A percentile compares a stretch with the other conserved stretches of the same genome.
Evolutionary conservation across 331 rosid species (phyloP).

Genomic region (Phaseolus coccineus): DNA sequence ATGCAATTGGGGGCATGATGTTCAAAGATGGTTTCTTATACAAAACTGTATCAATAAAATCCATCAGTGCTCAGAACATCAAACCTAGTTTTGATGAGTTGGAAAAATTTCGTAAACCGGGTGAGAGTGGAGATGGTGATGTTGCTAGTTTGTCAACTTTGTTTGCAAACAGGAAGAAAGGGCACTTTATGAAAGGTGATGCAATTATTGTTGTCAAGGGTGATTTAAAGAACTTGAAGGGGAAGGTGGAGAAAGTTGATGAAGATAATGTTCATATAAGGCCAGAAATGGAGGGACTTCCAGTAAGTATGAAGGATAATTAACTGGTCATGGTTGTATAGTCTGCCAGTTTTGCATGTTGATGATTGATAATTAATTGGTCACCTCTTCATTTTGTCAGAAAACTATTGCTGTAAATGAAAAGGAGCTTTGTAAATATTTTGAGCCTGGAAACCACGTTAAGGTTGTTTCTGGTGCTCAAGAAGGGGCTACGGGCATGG

Average conservation of each 20-base stretch:
- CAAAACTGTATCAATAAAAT: conserved; percentile 89
- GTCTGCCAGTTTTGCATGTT: conserved; percentile 23
- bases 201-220: conserved; percentile 91
- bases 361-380: conserved; percentile 35
- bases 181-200: conserved; percentile 98
- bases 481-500: conserved; percentile 99
- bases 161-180: conserved; percentile 94
- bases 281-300: conserved; percentile 89
- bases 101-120: conserved; percentile 90
- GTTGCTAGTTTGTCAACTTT: conserved; percentile 86
- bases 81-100: conserved; percentile 95
- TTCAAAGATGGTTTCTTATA: conserved; percentile 96
- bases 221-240: conserved; percentile 89
- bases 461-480: conserved; percentile 94
- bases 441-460: conserved; percentile 97
- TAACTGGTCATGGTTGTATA: conserved; percentile 5
- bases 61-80: conserved; percentile 77
- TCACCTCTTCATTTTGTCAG: conserved; percentile 46
- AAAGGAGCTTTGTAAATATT: conserved; percentile 93
- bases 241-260: conserved; percentile 97
- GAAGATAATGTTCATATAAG: conserved; percentile 89
- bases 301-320: conserved; percentile 62
- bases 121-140: conserved; percentile 93
- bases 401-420: conserved; percentile 85
- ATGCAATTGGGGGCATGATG: conserved; percentile 87